A percentile compares a stretch with the other conserved stretches of the same genome.
Evolutionary conservation across 345 rosid species (phyloP).

Genomic region (Streptanthus diversifolius): DNA sequence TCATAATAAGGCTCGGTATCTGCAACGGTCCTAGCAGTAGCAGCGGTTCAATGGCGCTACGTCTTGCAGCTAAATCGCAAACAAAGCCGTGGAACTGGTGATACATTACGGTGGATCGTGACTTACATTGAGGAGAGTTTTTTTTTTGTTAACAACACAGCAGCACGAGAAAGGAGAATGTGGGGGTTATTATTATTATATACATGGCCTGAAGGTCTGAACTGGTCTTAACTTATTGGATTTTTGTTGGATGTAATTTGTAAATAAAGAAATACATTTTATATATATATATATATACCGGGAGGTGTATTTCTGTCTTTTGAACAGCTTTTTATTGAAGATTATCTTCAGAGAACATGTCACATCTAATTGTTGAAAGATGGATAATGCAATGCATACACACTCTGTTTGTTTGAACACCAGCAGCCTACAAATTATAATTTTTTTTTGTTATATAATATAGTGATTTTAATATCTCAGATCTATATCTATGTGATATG

Average conservation of each 20-base stretch:
- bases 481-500: too few species aligned
- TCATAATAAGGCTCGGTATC: slow-evolving; percentile 63
- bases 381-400: not conserved
- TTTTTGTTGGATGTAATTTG: slow-evolving; percentile 23
- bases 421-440: not conserved
- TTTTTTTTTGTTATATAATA: too few species aligned
- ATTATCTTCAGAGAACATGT: not conserved
- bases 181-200: not conserved
- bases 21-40: slow-evolving; percentile 40
- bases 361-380: not conserved
- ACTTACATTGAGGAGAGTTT: slow-evolving; percentile 2
- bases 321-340: not conserved
- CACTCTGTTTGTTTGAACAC: not conserved
- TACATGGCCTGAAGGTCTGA: slow-evolving; percentile 5
- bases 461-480: too few species aligned
- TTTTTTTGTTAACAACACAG: not conserved
- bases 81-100: slow-evolving; percentile 55
- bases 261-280: slow-evolving; percentile 9
- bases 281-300: not conserved
- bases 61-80: slow-evolving; percentile 41
- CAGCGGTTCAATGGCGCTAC: slow-evolving; percentile 38
- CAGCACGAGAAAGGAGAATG: not conserved
- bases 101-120: not conserved
- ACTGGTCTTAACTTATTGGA: slow-evolving; percentile 19
- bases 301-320: not conserved